Evolutionary conservation across 306 rosid species (phyloP).

Genomic region (Fragaria ananassa): DNA sequence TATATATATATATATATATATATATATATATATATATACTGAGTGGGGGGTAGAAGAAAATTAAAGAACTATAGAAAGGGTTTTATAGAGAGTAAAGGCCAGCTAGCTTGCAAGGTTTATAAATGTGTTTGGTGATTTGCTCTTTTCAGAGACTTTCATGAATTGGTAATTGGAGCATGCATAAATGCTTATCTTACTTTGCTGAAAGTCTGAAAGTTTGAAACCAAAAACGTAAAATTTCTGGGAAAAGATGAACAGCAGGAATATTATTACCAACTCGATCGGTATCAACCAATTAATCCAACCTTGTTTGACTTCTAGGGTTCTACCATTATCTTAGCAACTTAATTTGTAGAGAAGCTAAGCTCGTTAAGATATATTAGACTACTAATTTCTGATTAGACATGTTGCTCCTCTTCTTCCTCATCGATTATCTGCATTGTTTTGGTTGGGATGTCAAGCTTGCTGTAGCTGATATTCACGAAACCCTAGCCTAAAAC

Average conservation of each 20-base stretch:
- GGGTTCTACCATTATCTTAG: background rate
- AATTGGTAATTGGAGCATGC: background rate
- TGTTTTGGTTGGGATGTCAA: too few relatives aligned
- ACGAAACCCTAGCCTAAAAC: too few relatives aligned
- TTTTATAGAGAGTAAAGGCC: background rate
- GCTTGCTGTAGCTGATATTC: too few relatives aligned
- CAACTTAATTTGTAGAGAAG: background rate
- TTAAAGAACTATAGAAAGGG: background rate
- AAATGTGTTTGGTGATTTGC: background rate
- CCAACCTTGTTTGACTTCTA: conserved; percentile 1
- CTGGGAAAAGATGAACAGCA: background rate
- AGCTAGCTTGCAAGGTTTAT: background rate
- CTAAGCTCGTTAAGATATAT: background rate
- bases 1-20: background rate
- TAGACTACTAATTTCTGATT: background rate
- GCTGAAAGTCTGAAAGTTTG: background rate
- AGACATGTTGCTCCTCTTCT: background rate
- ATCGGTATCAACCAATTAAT: background rate
- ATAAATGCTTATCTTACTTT: background rate
- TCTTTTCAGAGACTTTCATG: background rate
- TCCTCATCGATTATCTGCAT: background rate
- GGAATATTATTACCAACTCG: background rate
- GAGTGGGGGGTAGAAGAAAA: background rate
- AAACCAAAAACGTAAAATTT: background rate
- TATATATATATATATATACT: background rate